These are phyloP conservation scores for Castanopsis chinensis DNA, from an alignment of 306 rosid species.

Conservation along the genomic window DNA sequence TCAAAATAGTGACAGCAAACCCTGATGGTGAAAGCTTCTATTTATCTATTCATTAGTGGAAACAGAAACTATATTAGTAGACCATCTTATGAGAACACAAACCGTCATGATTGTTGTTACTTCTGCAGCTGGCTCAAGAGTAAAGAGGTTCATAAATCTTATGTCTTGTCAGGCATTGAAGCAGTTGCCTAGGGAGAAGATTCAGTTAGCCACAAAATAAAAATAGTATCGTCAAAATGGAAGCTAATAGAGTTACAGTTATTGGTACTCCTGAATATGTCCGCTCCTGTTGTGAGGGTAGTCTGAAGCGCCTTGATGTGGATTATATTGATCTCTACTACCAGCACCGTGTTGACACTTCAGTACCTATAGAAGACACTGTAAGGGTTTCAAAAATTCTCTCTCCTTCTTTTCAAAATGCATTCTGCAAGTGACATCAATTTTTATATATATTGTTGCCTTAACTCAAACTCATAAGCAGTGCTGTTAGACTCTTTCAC, in stretches of 20 bases:
- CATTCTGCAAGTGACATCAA: not conserved
- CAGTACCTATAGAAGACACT: conserved; percentile 79
- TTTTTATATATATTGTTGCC: not conserved
- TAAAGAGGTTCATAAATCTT: not conserved
- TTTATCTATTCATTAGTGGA: not conserved
- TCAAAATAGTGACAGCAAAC: not conserved
- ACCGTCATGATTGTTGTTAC: not conserved
- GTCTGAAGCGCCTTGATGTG: conserved; percentile 70
- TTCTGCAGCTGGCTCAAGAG: not conserved
- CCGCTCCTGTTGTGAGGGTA: conserved; percentile 70
- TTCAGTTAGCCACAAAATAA: conserved; percentile 81
- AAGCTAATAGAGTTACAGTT: conserved; percentile 23
- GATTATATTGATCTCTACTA: conserved; percentile 82
- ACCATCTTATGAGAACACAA: too few species aligned
- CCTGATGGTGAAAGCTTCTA: not conserved
- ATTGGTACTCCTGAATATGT: conserved; percentile 84
- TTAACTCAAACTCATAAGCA: not conserved
- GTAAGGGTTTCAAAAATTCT: conserved; percentile 33
- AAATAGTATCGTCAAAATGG: conserved; percentile 54
- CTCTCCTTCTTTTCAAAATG: not conserved
- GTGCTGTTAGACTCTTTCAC: conserved; percentile 4
- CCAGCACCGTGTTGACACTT: conserved; percentile 74
- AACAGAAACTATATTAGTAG: not conserved
- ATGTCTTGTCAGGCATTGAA: conserved; percentile 49
- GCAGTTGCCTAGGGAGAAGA: conserved; percentile 64